Percentiles rank a stretch among this genome's conserved stretches.
phyloP scores from a whole-genome alignment of 106 monocot species.

The Acorus gramineus region DNA sequence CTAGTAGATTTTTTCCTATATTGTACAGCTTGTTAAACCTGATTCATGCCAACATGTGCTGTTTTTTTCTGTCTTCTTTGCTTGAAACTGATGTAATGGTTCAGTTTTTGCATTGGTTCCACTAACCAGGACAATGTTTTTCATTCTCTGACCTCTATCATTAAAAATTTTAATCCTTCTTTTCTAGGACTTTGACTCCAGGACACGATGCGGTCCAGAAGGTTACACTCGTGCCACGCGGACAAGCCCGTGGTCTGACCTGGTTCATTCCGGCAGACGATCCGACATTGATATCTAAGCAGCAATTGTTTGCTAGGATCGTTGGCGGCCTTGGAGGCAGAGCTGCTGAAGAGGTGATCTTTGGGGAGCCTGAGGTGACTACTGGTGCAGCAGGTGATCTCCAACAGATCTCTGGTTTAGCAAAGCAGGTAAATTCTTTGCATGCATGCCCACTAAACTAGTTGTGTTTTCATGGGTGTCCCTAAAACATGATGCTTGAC shows the following conservation, averaged over 20 bases:
- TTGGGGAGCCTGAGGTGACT: constrained; percentile 95
- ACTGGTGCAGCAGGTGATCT: constrained; percentile 97
- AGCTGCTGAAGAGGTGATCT: constrained; percentile 97
- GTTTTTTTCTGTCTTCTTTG: no score
- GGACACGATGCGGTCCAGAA: constrained; percentile 97
- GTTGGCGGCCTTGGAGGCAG: constrained; percentile 96
- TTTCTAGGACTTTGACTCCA: constrained; percentile 79
- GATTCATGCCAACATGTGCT: no score
- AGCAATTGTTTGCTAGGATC: constrained; percentile 90
- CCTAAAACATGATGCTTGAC: no score
- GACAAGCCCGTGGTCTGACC: constrained; percentile 86
- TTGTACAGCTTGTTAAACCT: no score
- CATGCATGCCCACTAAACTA: not conserved
- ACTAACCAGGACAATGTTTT: no score
- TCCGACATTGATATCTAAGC: constrained; percentile 88
- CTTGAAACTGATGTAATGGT: no score
- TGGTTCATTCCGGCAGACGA: constrained; percentile 97
- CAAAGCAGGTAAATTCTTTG: constrained; percentile 59
- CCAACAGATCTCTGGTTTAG: constrained; percentile 88
- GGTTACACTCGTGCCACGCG: constrained; percentile 85
- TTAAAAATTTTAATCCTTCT: not conserved
- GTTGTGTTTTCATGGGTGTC: no score
- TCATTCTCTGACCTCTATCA: no score
- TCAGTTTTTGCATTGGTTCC: no score
- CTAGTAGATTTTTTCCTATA: no score